These are phyloP conservation scores for Babesia sp. DNA, from an alignment of 169 alveolate species.

Conservation along the genomic window DNA sequence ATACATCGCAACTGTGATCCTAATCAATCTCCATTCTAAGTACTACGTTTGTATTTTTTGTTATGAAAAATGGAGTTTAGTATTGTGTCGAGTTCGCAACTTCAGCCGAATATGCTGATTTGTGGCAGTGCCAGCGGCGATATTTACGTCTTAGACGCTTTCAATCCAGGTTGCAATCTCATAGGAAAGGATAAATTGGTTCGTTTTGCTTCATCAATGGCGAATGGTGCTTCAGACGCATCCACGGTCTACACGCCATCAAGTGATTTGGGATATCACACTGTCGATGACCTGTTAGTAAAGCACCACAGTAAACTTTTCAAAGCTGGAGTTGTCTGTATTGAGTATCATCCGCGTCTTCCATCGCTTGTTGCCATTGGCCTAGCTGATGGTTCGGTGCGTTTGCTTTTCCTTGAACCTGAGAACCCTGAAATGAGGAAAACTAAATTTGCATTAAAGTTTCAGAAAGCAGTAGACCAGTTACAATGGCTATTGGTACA, in stretches of 20 bases:
- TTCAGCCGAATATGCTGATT: constrained; percentile 18
- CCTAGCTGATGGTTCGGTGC: constrained; percentile 51
- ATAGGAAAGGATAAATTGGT: not conserved
- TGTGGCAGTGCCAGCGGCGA: constrained; percentile 21
- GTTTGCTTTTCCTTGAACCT: constrained; percentile 33
- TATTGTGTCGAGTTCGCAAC: constrained; percentile 15
- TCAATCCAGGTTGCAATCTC: not conserved
- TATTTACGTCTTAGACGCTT: constrained; percentile 11
- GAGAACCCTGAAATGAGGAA: constrained; percentile 33
- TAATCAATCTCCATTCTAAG: too few relatives aligned
- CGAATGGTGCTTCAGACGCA: not conserved
- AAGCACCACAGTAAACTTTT: not conserved
- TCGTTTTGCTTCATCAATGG: not conserved
- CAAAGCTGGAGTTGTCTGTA: not conserved
- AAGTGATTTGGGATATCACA: not conserved
- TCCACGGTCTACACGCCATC: not conserved
- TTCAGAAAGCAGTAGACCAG: constrained; percentile 25
- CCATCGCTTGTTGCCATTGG: constrained; percentile 54
- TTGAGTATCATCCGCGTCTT: constrained; percentile 53
- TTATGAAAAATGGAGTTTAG: constrained; percentile 18
- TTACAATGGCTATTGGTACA: constrained; percentile 34
- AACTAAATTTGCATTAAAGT: not conserved
- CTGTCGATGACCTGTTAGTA: not conserved
- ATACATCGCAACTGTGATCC: too few relatives aligned
- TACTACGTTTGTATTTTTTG: too few relatives aligned